phyloP scores from a whole-genome alignment of 176 grass and related monocot genomes.

The Puya raimondii region DNA sequence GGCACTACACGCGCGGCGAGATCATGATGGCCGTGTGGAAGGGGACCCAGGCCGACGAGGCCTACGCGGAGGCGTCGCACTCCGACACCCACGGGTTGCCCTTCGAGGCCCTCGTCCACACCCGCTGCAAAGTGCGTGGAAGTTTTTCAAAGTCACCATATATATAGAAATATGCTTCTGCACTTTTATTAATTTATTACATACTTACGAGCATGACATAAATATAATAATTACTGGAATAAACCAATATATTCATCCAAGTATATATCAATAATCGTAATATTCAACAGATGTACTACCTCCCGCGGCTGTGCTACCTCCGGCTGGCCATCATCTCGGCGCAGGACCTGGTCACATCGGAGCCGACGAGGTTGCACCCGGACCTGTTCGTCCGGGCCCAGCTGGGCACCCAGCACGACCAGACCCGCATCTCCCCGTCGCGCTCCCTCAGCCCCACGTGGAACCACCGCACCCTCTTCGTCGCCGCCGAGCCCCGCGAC shows the following conservation, averaged over 20 bases:
- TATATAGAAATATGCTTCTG: not conserved
- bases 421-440: not conserved
- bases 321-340: conserved; percentile 27
- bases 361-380: not conserved
- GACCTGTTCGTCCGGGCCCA: conserved; percentile 4
- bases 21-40: conserved; percentile 20
- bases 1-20: not conserved
- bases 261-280: no score
- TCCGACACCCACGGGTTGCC: conserved; percentile 3
- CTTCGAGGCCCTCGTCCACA: not conserved
- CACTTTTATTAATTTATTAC: no score
- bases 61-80: conserved; percentile 7
- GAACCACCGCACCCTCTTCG: conserved; percentile 32
- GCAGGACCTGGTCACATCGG: conserved; percentile 24
- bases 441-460: conserved; percentile 13
- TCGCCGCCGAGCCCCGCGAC: conserved; percentile 31
- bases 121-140: not conserved
- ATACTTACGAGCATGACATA: not conserved
- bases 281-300: conserved; percentile 13
- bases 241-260: no score
- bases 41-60: conserved; percentile 22
- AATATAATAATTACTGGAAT: conserved; percentile 3
- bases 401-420: conserved; percentile 6
- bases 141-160: not conserved
- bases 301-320: conserved; percentile 36